Evolutionary conservation across 2,329 filamentous ascomycete genomes (phyloP).

Genomic region (Xylariomycetidae sp.): DNA sequence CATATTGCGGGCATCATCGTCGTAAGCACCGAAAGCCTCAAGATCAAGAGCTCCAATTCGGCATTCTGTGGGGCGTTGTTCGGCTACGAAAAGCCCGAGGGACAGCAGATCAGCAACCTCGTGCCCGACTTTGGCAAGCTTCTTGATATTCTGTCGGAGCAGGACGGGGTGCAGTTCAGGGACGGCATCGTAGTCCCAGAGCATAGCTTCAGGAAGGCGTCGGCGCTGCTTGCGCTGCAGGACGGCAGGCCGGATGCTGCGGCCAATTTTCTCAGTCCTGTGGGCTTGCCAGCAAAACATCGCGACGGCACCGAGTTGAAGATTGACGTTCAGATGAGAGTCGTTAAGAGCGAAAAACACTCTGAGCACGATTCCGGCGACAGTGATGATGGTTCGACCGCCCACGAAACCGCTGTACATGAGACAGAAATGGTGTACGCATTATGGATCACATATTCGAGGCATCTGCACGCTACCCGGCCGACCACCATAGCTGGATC

Average conservation of each 20-base stretch:
- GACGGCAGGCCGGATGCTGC: conserved; percentile 78
- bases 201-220: conserved; percentile 87
- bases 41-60: conserved; percentile 87
- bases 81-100: conserved; percentile 79
- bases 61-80: conserved; percentile 93
- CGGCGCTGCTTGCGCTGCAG: conserved; percentile 75
- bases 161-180: conserved; percentile 76
- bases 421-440: conserved; percentile 84
- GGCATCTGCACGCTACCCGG: conserved; percentile 77
- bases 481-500: conserved; percentile 57
- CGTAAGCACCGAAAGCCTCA: conserved; percentile 70
- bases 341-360: conserved; percentile 82
- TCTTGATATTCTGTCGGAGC: conserved; percentile 73
- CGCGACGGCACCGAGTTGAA: conserved; percentile 88
- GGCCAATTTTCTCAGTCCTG: conserved; percentile 75
- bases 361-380: conserved; percentile 26
- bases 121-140: conserved; percentile 86
- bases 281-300: conserved; percentile 80
- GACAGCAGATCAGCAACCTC: conserved; percentile 71
- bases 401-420: conserved; percentile 37
- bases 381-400: conserved; percentile 29
- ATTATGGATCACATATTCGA: conserved; percentile 94
- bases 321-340: conserved; percentile 93
- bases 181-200: conserved; percentile 98
- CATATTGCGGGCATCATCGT: conserved; percentile 98